phyloP scores from a whole-genome alignment of 768 basidiomycete genomes.

The Dacryopinax primogenitus region DNA sequence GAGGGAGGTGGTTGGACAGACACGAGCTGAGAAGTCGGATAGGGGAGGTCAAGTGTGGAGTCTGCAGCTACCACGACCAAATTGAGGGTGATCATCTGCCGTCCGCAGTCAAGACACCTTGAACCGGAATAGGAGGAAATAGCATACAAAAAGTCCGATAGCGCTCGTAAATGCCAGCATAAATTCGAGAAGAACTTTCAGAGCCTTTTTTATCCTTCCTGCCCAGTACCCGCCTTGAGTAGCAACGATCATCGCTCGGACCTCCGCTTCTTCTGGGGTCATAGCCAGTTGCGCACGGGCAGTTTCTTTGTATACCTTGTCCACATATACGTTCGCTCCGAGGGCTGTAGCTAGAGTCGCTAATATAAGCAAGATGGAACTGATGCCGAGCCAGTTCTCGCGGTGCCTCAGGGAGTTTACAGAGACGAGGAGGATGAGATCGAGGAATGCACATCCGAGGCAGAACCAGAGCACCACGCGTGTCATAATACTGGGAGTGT shows the following conservation, averaged over 20 bases:
- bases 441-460: background rate
- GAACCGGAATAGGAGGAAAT: background rate
- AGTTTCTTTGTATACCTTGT: background rate
- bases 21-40: background rate
- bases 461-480: background rate
- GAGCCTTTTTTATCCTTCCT: background rate
- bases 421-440: background rate
- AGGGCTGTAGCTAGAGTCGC: background rate
- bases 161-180: background rate
- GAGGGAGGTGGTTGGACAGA: background rate
- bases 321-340: background rate
- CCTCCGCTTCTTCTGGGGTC: background rate
- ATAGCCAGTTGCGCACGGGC: background rate
- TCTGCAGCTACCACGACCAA: background rate
- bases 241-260: background rate
- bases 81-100: background rate
- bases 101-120: background rate
- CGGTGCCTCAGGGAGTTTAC: background rate
- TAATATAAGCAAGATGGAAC: background rate
- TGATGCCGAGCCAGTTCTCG: background rate
- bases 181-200: background rate
- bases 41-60: conserved; percentile 1
- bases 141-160: background rate
- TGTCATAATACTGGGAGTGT: background rate
- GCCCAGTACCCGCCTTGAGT: background rate